A percentile compares a stretch with the other conserved stretches of the same genome.
phyloP scores from a whole-genome alignment of 352 stramenopile species.

The Pythium dissimile region DNA sequence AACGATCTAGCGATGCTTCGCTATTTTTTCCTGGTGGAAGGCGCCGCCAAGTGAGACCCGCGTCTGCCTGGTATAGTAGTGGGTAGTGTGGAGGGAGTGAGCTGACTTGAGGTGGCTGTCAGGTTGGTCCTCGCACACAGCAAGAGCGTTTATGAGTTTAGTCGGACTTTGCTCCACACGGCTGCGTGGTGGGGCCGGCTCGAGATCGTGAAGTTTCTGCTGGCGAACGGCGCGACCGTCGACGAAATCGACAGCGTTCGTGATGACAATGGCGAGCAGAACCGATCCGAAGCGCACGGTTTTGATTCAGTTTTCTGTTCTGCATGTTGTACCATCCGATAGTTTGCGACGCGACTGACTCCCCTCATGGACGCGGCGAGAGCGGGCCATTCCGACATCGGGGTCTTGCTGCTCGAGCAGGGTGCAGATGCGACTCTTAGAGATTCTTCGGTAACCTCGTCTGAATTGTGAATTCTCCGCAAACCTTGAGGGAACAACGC shows the following conservation, averaged over 20 bases:
- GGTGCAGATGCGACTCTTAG: slow-evolving; percentile 38
- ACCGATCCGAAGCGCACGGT: no score
- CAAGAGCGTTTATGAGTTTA: slow-evolving; percentile 41
- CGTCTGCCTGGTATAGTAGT: background rate
- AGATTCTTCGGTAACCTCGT: slow-evolving; percentile 34
- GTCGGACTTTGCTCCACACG: slow-evolving; percentile 58
- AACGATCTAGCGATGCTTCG: slow-evolving; percentile 51
- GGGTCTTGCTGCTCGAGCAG: slow-evolving; percentile 39
- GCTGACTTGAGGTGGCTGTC: background rate
- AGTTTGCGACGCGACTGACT: slow-evolving; percentile 40
- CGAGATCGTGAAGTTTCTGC: slow-evolving; percentile 33
- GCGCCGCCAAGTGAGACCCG: slow-evolving; percentile 23
- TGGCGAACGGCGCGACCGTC: slow-evolving; percentile 40
- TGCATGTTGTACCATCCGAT: background rate
- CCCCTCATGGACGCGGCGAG: slow-evolving; percentile 59
- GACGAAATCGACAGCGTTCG: slow-evolving; percentile 54
- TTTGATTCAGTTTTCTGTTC: background rate
- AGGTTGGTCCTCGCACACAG: slow-evolving; percentile 42
- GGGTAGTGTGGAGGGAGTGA: no score
- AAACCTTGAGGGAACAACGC: no score
- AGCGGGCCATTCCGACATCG: slow-evolving; percentile 42
- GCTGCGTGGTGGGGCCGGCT: slow-evolving; percentile 42
- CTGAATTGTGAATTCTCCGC: no score
- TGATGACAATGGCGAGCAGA: no score
- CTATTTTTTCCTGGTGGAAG: slow-evolving; percentile 66